phyloP scores from a whole-genome alignment of 2,329 filamentous ascomycete genomes.

The Fusarium mangiferae region DNA sequence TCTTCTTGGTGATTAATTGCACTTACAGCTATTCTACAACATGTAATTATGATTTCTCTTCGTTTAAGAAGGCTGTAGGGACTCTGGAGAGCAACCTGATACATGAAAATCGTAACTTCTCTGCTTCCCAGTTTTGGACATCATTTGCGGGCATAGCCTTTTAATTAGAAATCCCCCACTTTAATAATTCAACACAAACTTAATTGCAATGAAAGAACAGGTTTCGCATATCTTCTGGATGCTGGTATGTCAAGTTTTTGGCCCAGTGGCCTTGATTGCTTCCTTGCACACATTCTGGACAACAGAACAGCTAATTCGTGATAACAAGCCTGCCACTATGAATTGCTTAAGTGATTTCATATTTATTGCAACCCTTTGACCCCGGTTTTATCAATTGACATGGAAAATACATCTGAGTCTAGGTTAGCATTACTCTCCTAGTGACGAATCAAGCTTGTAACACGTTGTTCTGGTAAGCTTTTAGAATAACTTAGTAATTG shows the following conservation, averaged over 20 bases:
- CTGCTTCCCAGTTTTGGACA: not conserved
- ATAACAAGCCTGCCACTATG: not conserved
- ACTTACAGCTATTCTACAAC: not conserved
- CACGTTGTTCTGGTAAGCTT: not conserved
- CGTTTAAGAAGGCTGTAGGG: not conserved
- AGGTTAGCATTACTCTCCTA: not conserved
- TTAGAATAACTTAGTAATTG: not conserved
- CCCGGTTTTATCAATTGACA: not conserved
- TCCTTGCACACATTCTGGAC: not conserved
- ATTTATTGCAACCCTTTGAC: not conserved
- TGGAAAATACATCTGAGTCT: not conserved
- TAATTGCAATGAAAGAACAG: not conserved
- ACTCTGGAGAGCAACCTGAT: not conserved
- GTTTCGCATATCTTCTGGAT: too few species aligned
- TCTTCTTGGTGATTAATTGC: not conserved
- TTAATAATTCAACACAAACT: not conserved
- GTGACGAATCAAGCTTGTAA: not conserved
- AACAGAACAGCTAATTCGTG: too few species aligned
- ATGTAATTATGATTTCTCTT: not conserved
- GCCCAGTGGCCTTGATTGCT: not conserved
- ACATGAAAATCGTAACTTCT: not conserved
- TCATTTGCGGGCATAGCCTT: not conserved
- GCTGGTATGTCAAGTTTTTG: not conserved
- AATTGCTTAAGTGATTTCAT: not conserved
- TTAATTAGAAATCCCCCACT: not conserved